Percentiles rank a stretch among this genome's conserved stretches.
phyloP scores from a whole-genome alignment of 495 filamentous ascomycete species.

The Annulohypoxylon nitens region DNA sequence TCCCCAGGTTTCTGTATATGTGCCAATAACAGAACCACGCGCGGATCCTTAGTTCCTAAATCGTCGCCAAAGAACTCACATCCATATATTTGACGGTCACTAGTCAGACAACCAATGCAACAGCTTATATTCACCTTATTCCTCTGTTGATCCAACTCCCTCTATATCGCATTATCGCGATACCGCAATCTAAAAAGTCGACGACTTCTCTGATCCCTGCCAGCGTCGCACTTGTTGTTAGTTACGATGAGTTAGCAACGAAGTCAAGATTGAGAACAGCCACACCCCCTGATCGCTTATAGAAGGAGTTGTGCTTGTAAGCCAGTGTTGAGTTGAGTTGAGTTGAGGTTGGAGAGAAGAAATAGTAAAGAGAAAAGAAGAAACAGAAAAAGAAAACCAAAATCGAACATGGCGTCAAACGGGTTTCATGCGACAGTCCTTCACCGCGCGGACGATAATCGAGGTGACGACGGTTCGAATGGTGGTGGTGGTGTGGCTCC shows the following conservation, averaged over 20 bases:
- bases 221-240: constrained; percentile 25
- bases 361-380: not conserved
- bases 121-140: constrained; percentile 10
- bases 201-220: constrained; percentile 20
- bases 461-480: constrained; percentile 50
- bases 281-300: constrained; percentile 12
- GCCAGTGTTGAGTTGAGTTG: constrained; percentile 10
- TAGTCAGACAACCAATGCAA: constrained; percentile 7
- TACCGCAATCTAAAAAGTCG: constrained; percentile 17
- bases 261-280: constrained; percentile 32
- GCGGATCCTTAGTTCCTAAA: not conserved
- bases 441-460: constrained; percentile 58
- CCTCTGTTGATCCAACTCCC: constrained; percentile 10
- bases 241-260: constrained; percentile 45
- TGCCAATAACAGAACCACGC: constrained; percentile 2
- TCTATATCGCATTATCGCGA: not conserved
- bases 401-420: constrained; percentile 50
- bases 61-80: not conserved
- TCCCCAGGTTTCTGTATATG: constrained; percentile 15
- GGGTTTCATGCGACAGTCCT: constrained; percentile 62
- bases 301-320: constrained; percentile 28
- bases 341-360: not conserved
- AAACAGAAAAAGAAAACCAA: constrained; percentile 5
- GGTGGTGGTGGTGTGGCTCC: constrained; percentile 21
- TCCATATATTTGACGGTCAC: constrained; percentile 3